Evolutionary conservation across 306 rosid genomes (phyloP).

Genomic region (Benincasa hispida): DNA sequence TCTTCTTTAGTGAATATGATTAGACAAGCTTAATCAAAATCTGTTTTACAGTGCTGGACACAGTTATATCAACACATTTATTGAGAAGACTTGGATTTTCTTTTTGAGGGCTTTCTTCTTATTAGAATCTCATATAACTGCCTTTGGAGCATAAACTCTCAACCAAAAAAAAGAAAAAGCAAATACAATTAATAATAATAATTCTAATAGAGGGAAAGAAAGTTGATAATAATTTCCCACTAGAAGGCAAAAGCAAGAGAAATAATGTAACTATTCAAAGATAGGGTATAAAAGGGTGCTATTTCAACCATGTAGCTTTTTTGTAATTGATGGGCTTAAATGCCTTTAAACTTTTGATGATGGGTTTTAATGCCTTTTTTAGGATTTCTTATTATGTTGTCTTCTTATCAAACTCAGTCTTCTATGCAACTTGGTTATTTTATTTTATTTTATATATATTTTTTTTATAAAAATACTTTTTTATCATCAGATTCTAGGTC

Average conservation of each 20-base stretch:
- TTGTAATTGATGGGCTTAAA: not conserved
- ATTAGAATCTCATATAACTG: not conserved
- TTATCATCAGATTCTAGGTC: no score
- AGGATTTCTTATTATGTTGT: not conserved
- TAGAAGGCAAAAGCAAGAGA: constrained; percentile 3
- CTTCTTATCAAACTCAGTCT: not conserved
- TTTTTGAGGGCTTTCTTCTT: not conserved
- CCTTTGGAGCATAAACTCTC: not conserved
- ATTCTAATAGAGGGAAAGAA: not conserved
- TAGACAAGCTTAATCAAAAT: constrained; percentile 10
- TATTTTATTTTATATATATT: no score
- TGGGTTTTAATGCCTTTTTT: constrained; percentile 3
- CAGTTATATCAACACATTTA: not conserved
- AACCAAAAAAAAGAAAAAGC: not conserved
- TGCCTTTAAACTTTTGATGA: constrained; percentile 1
- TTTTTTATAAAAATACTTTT: no score
- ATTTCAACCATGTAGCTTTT: constrained; percentile 1
- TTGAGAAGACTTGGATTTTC: not conserved
- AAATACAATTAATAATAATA: not conserved
- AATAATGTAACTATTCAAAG: constrained; percentile 6
- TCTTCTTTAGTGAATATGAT: constrained; percentile 9
- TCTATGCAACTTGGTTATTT: not conserved
- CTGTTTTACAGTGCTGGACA: constrained; percentile 5
- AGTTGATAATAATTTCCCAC: constrained; percentile 7
- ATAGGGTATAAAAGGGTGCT: not conserved